A percentile compares a stretch with the other conserved stretches of the same genome.
Conservation (phyloP, 176 grass and related monocot species). For the Musa beccarii region DNA sequence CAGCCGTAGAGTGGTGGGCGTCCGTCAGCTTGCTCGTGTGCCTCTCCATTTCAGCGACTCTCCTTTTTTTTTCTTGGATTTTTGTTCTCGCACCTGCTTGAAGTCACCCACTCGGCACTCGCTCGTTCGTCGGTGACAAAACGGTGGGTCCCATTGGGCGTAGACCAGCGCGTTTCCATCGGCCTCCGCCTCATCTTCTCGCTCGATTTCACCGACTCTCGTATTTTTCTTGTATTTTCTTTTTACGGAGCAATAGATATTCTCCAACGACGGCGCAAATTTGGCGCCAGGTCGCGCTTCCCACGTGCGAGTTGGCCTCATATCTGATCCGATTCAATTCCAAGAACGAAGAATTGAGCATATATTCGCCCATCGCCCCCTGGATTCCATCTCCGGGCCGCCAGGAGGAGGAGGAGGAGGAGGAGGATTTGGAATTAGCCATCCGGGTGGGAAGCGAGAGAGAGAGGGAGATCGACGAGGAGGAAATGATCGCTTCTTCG, state of each 20-base stretch:
- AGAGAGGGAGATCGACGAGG: background rate
- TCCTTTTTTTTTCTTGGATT: too few relatives aligned
- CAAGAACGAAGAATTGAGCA: background rate
- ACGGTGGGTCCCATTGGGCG: too few relatives aligned
- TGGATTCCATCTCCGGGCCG: background rate
- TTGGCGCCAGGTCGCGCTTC: background rate
- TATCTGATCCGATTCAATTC: background rate
- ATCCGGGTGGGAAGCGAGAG: conserved; percentile 6
- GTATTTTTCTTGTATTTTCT: background rate
- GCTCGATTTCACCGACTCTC: background rate
- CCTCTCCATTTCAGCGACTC: too few relatives aligned
- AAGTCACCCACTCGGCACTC: too few relatives aligned
- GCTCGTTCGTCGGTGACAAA: too few relatives aligned
- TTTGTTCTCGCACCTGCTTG: too few relatives aligned
- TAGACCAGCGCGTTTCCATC: too few relatives aligned
- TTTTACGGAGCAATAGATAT: background rate
- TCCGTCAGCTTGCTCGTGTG: rapidly evolving
- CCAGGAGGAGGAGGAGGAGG: background rate
- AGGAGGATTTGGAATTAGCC: conserved; percentile 1
- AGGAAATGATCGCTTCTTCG: background rate
- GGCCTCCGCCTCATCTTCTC: too few relatives aligned
- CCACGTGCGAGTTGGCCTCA: background rate
- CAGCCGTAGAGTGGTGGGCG: too few relatives aligned
- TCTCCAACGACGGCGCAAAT: background rate
- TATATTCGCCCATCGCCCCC: background rate